These are phyloP conservation scores for Musa itinerans DNA, from an alignment of 176 grass and related monocot species.

Conservation along the genomic window DNA sequence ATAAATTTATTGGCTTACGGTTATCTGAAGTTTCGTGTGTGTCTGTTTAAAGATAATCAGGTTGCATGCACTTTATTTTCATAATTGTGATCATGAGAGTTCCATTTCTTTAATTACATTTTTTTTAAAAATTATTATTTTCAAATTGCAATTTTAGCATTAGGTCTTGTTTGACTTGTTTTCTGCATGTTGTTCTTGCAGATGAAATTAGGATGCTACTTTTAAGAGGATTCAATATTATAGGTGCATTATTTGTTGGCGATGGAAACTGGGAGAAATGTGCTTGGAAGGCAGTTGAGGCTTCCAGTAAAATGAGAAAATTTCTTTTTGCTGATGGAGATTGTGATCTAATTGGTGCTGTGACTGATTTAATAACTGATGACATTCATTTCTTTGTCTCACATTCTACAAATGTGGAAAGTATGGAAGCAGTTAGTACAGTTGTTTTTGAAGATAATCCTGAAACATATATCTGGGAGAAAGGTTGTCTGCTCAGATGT, in stretches of 20 bases:
- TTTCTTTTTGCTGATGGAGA: conserved; percentile 34
- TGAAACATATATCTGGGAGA: conserved; percentile 59
- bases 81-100: no score
- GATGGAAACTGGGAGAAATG: conserved; percentile 21
- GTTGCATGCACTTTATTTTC: neutral
- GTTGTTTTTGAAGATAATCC: conserved; percentile 68
- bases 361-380: conserved; percentile 22
- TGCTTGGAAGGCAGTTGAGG: conserved; percentile 33
- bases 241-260: conserved; percentile 54
- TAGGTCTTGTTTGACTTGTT: neutral
- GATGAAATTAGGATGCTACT: conserved; percentile 69
- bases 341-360: conserved; percentile 48
- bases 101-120: neutral
- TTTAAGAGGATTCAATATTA: conserved; percentile 65
- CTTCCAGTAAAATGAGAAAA: conserved; percentile 43
- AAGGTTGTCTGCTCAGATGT: conserved; percentile 68
- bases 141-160: neutral
- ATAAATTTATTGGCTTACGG: neutral
- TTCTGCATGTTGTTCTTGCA: conserved; percentile 22
- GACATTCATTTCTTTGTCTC: conserved; percentile 53
- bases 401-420: conserved; percentile 12
- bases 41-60: neutral
- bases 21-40: neutral
- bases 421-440: conserved; percentile 25
- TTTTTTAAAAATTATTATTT: neutral